Evolutionary conservation across 2,329 filamentous ascomycete species (phyloP).

Genomic region (Aspergillus eucalypticola): DNA sequence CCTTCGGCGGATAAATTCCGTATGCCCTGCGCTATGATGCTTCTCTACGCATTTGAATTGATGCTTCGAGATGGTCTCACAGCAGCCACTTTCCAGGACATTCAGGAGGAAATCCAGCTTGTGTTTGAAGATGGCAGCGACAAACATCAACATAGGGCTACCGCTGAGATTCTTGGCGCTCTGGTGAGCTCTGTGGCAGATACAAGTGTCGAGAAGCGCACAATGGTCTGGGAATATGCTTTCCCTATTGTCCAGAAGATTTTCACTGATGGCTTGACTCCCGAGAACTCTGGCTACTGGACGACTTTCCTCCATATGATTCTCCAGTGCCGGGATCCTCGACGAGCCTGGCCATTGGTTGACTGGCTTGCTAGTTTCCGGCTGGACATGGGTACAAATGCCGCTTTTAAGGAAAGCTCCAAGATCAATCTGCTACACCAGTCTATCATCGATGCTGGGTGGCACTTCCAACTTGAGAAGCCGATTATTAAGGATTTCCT

Average conservation of each 20-base stretch:
- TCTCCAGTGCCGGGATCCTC: conserved; percentile 83
- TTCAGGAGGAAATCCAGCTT: conserved; percentile 74
- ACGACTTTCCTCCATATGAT: conserved; percentile 88
- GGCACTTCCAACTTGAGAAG: conserved; percentile 91
- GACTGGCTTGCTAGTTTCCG: conserved; percentile 81
- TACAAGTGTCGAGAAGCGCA: conserved; percentile 70
- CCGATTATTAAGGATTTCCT: conserved; percentile 89
- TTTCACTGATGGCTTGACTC: conserved; percentile 87
- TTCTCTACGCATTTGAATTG: conserved; percentile 88
- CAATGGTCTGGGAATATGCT: conserved; percentile 81
- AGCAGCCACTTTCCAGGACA: conserved; percentile 77
- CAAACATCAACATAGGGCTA: conserved; percentile 96
- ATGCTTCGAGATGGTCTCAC: conserved; percentile 76
- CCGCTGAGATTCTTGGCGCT: conserved; percentile 87
- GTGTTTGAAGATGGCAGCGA: conserved; percentile 92
- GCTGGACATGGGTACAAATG: conserved; percentile 91
- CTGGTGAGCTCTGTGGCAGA: conserved; percentile 80
- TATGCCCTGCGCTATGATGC: conserved; percentile 80
- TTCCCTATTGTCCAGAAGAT: conserved; percentile 84
- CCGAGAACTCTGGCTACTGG: conserved; percentile 95
- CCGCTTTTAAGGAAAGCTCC: conserved; percentile 97
- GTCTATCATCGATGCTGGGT: conserved; percentile 81
- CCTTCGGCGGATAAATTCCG: conserved; percentile 79
- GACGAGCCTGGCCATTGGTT: conserved; percentile 81
- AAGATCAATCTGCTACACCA: conserved; percentile 92